Conservation (phyloP, 257 asterid genomes). For the Nicotiana undulata region DNA sequence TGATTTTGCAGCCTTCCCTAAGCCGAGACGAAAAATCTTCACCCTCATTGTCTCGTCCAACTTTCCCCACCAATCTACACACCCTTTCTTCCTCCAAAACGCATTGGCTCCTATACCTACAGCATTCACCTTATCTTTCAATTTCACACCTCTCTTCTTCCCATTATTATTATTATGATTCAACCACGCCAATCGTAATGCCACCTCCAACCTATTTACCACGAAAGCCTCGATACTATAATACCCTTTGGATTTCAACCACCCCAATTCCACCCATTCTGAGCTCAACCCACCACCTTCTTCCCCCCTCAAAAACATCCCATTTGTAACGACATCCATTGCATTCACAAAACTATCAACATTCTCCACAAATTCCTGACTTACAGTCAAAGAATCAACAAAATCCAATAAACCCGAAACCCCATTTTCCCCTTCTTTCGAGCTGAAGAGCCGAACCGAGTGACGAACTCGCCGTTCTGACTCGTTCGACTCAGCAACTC, state of each 20-base stretch:
- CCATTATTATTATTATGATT: constrained; percentile 43
- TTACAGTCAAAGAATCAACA: constrained; percentile 52
- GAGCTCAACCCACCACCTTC: constrained; percentile 51
- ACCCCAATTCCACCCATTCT: constrained; percentile 86
- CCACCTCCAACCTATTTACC: constrained; percentile 72
- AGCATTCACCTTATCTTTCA: constrained; percentile 63
- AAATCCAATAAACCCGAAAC: constrained; percentile 10
- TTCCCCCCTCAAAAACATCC: constrained; percentile 73
- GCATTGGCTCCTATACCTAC: constrained; percentile 64
- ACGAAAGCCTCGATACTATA: constrained; percentile 71
- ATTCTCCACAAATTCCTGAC: constrained; percentile 57
- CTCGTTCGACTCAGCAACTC: constrained; percentile 38
- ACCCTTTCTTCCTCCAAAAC: constrained; percentile 98
- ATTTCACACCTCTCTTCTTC: constrained; percentile 61
- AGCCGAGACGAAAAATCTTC: constrained; percentile 44
- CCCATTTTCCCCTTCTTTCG: constrained; percentile 45
- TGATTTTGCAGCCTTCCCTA: constrained; percentile 68
- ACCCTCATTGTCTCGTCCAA: constrained; percentile 58
- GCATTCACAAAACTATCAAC: constrained; percentile 44
- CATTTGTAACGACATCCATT: constrained; percentile 56
- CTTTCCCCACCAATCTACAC: constrained; percentile 94
- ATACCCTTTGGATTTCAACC: constrained; percentile 86
- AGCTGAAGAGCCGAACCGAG: constrained; percentile 58
- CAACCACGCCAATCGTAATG: constrained; percentile 82
- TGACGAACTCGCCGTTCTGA: constrained; percentile 42